Conservation (phyloP, 345 rosid genomes). For the Erucastrum elatum region DNA sequence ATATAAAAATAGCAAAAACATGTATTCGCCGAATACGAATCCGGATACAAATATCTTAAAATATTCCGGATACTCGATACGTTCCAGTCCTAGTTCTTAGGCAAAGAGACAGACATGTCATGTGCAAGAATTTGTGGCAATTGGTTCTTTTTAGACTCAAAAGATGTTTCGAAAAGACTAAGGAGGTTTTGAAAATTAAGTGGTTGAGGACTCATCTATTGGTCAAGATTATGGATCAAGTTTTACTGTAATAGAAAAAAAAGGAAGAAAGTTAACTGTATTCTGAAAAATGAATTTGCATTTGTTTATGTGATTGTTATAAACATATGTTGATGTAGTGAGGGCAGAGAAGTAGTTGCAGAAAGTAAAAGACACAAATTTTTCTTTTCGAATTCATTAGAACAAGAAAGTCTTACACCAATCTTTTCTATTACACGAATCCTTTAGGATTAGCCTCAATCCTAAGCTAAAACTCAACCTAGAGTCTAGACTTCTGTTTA, state of each 20-base stretch:
- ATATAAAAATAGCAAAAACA: too few species aligned
- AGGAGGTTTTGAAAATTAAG: slow-evolving; percentile 22
- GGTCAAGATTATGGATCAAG: not conserved
- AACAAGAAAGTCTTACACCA: too few species aligned
- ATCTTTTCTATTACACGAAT: too few species aligned
- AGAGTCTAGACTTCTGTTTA: too few species aligned
- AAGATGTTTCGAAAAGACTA: slow-evolving; percentile 25
- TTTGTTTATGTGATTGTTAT: not conserved
- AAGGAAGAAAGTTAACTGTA: not conserved
- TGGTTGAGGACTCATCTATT: slow-evolving; percentile 23
- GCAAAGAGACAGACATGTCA: slow-evolving; percentile 39
- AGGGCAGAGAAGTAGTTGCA: too few species aligned
- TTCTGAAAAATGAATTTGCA: not conserved
- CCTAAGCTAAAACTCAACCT: too few species aligned
- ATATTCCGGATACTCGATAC: too few species aligned
- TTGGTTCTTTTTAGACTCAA: slow-evolving; percentile 19
- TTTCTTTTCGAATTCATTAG: too few species aligned
- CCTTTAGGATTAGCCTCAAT: too few species aligned
- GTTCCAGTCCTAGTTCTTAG: not conserved
- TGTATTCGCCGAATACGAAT: too few species aligned
- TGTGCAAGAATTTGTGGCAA: slow-evolving; percentile 24
- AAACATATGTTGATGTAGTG: not conserved
- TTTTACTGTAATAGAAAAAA: not conserved
- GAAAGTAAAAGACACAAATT: too few species aligned
- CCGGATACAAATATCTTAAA: too few species aligned